Conservation (phyloP, 805 yeast species). For the Saccharomycodes ludwigii region DNA sequence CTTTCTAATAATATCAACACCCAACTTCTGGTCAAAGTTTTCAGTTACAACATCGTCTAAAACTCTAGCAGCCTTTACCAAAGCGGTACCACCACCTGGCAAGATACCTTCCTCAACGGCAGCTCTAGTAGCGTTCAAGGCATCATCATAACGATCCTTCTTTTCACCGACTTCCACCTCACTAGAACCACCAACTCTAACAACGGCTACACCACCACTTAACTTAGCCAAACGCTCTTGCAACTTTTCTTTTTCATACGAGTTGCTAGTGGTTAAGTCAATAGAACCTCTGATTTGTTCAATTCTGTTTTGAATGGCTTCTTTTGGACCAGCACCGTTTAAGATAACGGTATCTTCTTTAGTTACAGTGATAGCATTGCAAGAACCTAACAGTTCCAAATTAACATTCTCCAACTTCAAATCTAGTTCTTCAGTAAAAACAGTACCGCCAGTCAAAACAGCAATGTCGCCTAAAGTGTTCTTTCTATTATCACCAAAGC, state of each 20-base stretch:
- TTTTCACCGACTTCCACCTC: slow-evolving; percentile 98
- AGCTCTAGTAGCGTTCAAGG: slow-evolving; percentile 96
- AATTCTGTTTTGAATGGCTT: slow-evolving; percentile 69
- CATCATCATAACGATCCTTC: slow-evolving; percentile 98
- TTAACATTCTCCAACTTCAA: slow-evolving; percentile 93
- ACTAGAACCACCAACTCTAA: slow-evolving; percentile 93
- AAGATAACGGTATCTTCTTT: slow-evolving; percentile 91
- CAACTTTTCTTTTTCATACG: slow-evolving; percentile 91
- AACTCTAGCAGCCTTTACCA: slow-evolving; percentile 76
- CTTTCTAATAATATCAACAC: slow-evolving; percentile 83
- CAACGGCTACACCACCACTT: slow-evolving; percentile 96
- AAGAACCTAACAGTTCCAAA: slow-evolving; percentile 76
- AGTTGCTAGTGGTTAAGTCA: slow-evolving; percentile 57
- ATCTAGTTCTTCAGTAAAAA: slow-evolving; percentile 80
- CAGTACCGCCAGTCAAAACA: slow-evolving; percentile 85
- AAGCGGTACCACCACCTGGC: slow-evolving; percentile 99
- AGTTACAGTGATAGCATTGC: slow-evolving; percentile 84
- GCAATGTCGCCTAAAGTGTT: slow-evolving; percentile 94
- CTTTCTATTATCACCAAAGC: slow-evolving; percentile 97
- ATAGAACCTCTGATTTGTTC: slow-evolving; percentile 84
- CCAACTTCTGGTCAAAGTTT: slow-evolving; percentile 93
- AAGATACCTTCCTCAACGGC: slow-evolving; percentile 97
- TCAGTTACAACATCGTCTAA: slow-evolving; percentile 60
- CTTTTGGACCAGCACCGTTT: slow-evolving; percentile 86
- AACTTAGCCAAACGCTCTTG: slow-evolving; percentile 96